Base-by-base conservation (phyloP, 2,329 filamentous ascomycete species). In the Aspergillus ustus region DNA sequence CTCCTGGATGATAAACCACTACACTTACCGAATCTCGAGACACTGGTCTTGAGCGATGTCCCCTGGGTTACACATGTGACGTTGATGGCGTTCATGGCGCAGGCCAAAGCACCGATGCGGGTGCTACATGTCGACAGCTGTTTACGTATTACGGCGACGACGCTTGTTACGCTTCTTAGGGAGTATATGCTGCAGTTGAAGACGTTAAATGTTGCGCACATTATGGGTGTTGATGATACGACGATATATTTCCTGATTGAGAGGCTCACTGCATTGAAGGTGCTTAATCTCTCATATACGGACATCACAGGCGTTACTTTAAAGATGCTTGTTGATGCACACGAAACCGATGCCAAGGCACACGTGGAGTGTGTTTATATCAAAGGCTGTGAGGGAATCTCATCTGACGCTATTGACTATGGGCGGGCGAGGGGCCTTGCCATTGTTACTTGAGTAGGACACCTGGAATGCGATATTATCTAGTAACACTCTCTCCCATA, bases 281-380 rank as follows among this genome's bases (percentile, higher is more conserved):
- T 69, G 1, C 67, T 80, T 5, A 62, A 78, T 63, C 25, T 80
- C 8, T 74, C 74, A 0, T 66, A 66, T 43, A 79, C 75, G 1
- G 62, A 57, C 13, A 70, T 80, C 6, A 77, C 74, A 5, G 77
- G 77, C 0, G 62, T 69, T 17, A 67, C 72, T 1, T 66, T 79
- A 43, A 77, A 75, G 34, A 66, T 58, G n/a, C 61, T 79, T 22
- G 72, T 72, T 1, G 70, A 75, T 59, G 58, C 66, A 2, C 64
- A 62, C 9, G 28, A 25, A 0, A 61, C 65, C 0, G 65, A 65
- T 3, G 45, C 19, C 20, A 61, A 43, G 51, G 50, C 59, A 8
- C 43, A 50, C 34, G 50, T 61, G 22, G 59, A 55, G 11, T 54
- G 54, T 29, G 31, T 77, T 20, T 62, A 67, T 55, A 56, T 72